These are phyloP conservation scores for Tolypocladium sp. DNA, from an alignment of 2,329 filamentous ascomycete species.

Conservation along the genomic window DNA sequence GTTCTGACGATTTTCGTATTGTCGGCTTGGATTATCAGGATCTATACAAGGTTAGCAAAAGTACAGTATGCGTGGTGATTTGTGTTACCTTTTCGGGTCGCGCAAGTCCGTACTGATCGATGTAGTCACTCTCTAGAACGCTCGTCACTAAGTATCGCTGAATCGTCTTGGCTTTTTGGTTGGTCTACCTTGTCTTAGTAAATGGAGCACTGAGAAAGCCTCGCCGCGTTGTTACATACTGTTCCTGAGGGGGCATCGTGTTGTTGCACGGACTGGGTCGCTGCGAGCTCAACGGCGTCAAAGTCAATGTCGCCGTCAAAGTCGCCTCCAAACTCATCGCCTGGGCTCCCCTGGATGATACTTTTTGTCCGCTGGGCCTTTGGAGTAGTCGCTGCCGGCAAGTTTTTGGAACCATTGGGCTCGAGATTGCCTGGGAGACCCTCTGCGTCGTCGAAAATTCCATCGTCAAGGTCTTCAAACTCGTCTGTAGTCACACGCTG, in stretches of 20 bases:
- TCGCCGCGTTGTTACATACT: slow-evolving; percentile 25
- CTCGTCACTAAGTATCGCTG: slow-evolving; percentile 79
- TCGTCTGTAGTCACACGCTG: slow-evolving; percentile 30
- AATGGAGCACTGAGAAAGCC: slow-evolving; percentile 15
- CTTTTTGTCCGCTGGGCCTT: slow-evolving; percentile 4
- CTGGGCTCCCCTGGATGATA: slow-evolving; percentile 7
- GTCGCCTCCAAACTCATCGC: slow-evolving; percentile 27
- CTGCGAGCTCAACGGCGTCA: slow-evolving; percentile 64
- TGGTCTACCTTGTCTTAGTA: slow-evolving; percentile 63
- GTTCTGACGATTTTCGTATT: slow-evolving; percentile 54
- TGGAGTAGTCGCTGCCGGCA: slow-evolving; percentile 2
- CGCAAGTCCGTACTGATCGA: slow-evolving; percentile 49
- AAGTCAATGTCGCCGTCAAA: slow-evolving; percentile 70
- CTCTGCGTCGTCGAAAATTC: slow-evolving; percentile 39
- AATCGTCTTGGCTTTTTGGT: slow-evolving; percentile 61
- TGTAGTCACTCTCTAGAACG: slow-evolving; percentile 61
- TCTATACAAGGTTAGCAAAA: slow-evolving; percentile 34
- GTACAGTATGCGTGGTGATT: too few species aligned
- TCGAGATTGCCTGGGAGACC: not conserved
- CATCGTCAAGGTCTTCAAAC: slow-evolving; percentile 59
- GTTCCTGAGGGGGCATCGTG: slow-evolving; percentile 14
- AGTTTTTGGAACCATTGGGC: not conserved
- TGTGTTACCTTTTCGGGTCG: slow-evolving; percentile 59
- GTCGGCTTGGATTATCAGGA: slow-evolving; percentile 76
- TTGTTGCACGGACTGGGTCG: slow-evolving; percentile 53